These are phyloP conservation scores for Grosmannia penicillata DNA, from an alignment of 2,329 filamentous ascomycete genomes.

Conservation along the genomic window DNA sequence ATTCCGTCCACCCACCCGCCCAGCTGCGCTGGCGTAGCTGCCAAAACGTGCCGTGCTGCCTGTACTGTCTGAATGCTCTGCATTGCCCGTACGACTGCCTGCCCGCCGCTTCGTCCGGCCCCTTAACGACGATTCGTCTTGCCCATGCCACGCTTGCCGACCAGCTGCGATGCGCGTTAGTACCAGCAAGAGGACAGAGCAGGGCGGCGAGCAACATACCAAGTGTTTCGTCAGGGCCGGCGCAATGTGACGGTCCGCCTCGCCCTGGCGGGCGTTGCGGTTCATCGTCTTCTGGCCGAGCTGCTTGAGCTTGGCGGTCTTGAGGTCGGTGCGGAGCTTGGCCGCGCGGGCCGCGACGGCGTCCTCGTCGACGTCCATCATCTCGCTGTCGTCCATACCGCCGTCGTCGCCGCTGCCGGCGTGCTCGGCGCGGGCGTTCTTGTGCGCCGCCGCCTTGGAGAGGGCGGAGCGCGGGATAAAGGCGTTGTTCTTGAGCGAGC, in stretches of 20 bases:
- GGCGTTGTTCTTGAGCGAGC: slow-evolving; percentile 92
- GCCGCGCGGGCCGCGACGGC: slow-evolving; percentile 30
- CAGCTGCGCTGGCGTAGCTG: no score
- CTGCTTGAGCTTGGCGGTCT: slow-evolving; percentile 66
- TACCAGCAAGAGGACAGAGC: slow-evolving; percentile 8
- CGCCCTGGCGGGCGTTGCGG: slow-evolving; percentile 90
- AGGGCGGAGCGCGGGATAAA: slow-evolving; percentile 64
- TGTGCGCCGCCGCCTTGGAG: slow-evolving; percentile 45
- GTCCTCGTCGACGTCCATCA: slow-evolving; percentile 55
- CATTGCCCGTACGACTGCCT: background rate
- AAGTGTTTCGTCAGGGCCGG: slow-evolving; percentile 79
- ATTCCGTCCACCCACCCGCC: background rate
- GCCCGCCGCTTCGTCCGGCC: background rate
- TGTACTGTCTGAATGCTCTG: no score
- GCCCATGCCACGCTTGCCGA: slow-evolving; percentile 87
- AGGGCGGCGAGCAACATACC: slow-evolving; percentile 37
- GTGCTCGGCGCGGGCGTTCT: slow-evolving; percentile 5
- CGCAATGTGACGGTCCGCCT: slow-evolving; percentile 81
- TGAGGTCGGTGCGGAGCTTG: slow-evolving; percentile 60
- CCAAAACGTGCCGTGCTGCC: no score
- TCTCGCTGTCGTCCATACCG: slow-evolving; percentile 46
- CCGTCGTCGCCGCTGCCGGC: slow-evolving; percentile 24
- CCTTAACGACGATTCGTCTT: slow-evolving; percentile 63
- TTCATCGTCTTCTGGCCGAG: slow-evolving; percentile 97
- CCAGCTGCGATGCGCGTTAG: slow-evolving; percentile 39